Conservation (phyloP, 1,284 basidiomycete species). For the Agroathelia rolfsii region DNA sequence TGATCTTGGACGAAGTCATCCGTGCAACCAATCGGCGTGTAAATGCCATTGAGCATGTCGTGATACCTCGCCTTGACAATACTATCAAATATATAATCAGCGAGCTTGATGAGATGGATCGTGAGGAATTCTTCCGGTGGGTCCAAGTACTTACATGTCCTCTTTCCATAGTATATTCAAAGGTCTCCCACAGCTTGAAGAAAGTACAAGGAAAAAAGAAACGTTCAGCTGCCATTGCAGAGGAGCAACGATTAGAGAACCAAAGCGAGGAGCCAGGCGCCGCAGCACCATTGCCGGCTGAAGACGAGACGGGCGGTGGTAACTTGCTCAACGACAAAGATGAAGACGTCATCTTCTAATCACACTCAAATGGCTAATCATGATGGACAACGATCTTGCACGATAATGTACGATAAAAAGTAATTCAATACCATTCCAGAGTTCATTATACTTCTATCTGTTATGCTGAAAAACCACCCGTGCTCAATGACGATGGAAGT, state of each 20-base stretch:
- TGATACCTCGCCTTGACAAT: slow-evolving; percentile 94
- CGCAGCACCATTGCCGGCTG: slow-evolving; percentile 10
- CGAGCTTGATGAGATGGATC: slow-evolving; percentile 94
- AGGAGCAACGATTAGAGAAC: slow-evolving; percentile 17
- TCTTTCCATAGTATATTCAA: slow-evolving; percentile 2
- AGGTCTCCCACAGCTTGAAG: slow-evolving; percentile 51
- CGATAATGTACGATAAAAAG: too few relatives aligned
- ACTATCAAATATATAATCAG: slow-evolving; percentile 96
- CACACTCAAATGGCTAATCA: too few relatives aligned
- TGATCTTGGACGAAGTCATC: slow-evolving; percentile 98
- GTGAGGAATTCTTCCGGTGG: slow-evolving; percentile 93
- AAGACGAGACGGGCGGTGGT: slow-evolving; percentile 26
- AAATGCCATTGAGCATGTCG: slow-evolving; percentile 97
- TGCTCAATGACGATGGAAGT: slow-evolving; percentile 51
- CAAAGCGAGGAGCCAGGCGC: too few relatives aligned
- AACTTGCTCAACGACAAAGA: slow-evolving; percentile 82
- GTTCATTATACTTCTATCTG: too few relatives aligned
- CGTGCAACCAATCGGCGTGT: slow-evolving; percentile 96
- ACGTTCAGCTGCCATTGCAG: slow-evolving; percentile 28
- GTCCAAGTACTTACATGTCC: slow-evolving; percentile 9
- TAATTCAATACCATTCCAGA: too few relatives aligned
- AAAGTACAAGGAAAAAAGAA: slow-evolving; percentile 99
- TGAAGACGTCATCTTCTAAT: slow-evolving; percentile 86
- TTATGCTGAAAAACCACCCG: slow-evolving; percentile 30
- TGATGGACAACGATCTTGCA: too few relatives aligned